Evolutionary conservation across 495 filamentous ascomycete genomes (phyloP).

Genomic region (Aspergillus campestris): DNA sequence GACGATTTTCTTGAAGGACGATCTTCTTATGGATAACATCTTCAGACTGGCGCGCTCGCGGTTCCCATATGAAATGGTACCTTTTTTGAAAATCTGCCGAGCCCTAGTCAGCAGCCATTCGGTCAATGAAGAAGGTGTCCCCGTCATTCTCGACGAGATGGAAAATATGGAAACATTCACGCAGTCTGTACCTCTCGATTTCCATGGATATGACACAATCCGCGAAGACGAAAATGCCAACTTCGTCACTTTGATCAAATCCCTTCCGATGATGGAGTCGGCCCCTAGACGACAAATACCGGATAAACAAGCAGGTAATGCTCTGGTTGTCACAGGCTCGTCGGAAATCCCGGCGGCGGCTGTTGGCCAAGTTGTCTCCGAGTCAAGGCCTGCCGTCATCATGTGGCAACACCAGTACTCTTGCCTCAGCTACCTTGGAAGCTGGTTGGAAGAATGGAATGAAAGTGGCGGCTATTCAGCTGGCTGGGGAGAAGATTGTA

Average conservation of each 20-base stretch:
- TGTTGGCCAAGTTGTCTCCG: constrained; percentile 59
- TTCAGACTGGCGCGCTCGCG: constrained; percentile 57
- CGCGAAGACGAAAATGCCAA: constrained; percentile 81
- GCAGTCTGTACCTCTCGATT: constrained; percentile 54
- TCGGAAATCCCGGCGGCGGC: constrained; percentile 51
- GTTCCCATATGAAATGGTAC: constrained; percentile 81
- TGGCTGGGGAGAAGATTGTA: constrained; percentile 37
- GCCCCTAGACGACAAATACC: constrained; percentile 12
- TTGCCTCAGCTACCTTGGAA: constrained; percentile 66
- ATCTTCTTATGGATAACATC: constrained; percentile 44
- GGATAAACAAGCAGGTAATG: constrained; percentile 17
- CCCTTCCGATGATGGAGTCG: constrained; percentile 33
- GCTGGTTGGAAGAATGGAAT: constrained; percentile 54
- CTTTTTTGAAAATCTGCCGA: constrained; percentile 61
- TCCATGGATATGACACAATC: constrained; percentile 60
- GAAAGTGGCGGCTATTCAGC: constrained; percentile 29
- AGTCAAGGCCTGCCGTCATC: constrained; percentile 55
- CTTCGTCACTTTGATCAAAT: constrained; percentile 34
- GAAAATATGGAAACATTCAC: constrained; percentile 63
- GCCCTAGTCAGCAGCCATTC: constrained; percentile 37
- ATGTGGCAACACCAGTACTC: constrained; percentile 68
- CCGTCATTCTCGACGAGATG: constrained; percentile 46
- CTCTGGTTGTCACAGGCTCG: constrained; percentile 30
- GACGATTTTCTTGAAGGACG: constrained; percentile 45
- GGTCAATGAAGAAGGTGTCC: constrained; percentile 41